Base-by-base conservation (phyloP, 2,329 filamentous ascomycete genomes). In the Pezicula neosporulosa region DNA sequence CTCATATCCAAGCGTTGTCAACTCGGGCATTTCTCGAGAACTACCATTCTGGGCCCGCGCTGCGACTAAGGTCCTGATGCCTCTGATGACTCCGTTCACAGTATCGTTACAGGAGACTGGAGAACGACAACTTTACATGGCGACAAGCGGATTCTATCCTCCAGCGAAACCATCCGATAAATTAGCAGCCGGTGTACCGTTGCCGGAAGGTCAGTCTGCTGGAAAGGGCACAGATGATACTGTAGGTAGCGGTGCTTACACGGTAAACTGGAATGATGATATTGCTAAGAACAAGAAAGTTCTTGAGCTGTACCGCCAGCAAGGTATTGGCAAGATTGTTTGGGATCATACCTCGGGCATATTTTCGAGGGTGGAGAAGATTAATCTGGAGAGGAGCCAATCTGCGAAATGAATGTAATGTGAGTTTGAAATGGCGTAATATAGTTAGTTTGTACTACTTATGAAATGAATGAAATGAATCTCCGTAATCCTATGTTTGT, bases 1-100 rank as follows among this genome's bases (percentile, higher is more conserved):
- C 49, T 67, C 70, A 3, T 77, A 68, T 49, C 76, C 77, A 0
- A 72, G 74, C 3, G 63, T 70, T 15, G 76, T 81, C 37, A 71
- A 74, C 47, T 77, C 74, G 1, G 71, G 70, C 2, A 65, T 76
- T 41, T 63, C 64, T 12, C 69, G 72, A 48, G 66, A 62, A 19
- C 27, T 63, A 9, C 60, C 60, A 2, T 16, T 54, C 9, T 62
- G 52, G 55, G 58, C 51, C 9, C 47, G 59, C n/a, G 42, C 28
- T 4, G 39, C 33, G 13, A 3, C 56, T 13, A 61, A 59, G 24
- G 21, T 52, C 6, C 27, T 57, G 6, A 50, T 28, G 12, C 55
- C 58, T 6, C 9, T 63, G 9, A 9, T 62, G 4, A 44, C 12
- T 21, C 49, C 47, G 5, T 54, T 61, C 15, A 19, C 48, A 4